Conservation (phyloP, 805 yeast genomes). For the Ogataea minuta region DNA sequence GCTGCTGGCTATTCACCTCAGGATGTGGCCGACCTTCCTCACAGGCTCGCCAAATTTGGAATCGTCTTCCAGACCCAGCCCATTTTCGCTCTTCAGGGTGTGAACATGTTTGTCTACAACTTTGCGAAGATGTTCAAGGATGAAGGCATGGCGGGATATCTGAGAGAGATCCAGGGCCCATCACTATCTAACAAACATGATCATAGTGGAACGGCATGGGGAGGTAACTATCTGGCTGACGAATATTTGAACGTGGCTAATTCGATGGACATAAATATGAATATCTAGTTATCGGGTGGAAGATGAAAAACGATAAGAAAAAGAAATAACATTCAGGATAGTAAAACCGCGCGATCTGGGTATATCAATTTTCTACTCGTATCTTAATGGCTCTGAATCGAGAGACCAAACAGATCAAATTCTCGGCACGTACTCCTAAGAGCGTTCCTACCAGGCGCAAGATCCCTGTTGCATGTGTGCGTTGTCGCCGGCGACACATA, state of each 20-base stretch:
- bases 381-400: slow-evolving; percentile 11
- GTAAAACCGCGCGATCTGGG: no score
- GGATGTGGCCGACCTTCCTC: slow-evolving; percentile 47
- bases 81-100: slow-evolving; percentile 55
- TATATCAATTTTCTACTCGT: no score
- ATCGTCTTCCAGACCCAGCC: slow-evolving; percentile 50
- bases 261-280: slow-evolving; percentile 15
- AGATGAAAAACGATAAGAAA: background rate
- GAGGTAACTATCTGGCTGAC: slow-evolving; percentile 22
- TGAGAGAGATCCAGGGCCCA: slow-evolving; percentile 17
- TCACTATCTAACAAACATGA: slow-evolving; percentile 16
- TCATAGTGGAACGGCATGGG: slow-evolving; percentile 24
- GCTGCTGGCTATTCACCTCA: slow-evolving; percentile 51
- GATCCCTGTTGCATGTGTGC: slow-evolving; percentile 39
- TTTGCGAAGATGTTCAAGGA: slow-evolving; percentile 47
- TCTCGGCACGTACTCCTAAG: slow-evolving; percentile 10
- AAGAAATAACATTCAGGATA: no score
- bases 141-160: slow-evolving; percentile 51
- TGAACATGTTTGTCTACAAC: slow-evolving; percentile 50
- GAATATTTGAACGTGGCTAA: slow-evolving; percentile 22
- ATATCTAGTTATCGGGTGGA: slow-evolving; percentile 1
- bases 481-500: slow-evolving; percentile 66
- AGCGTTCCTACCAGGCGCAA: slow-evolving; percentile 6
- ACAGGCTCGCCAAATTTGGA: slow-evolving; percentile 55
- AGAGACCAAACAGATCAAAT: slow-evolving; percentile 18